phyloP scores from a whole-genome alignment of 352 stramenopile genomes.

The Pythium coloratum region DNA sequence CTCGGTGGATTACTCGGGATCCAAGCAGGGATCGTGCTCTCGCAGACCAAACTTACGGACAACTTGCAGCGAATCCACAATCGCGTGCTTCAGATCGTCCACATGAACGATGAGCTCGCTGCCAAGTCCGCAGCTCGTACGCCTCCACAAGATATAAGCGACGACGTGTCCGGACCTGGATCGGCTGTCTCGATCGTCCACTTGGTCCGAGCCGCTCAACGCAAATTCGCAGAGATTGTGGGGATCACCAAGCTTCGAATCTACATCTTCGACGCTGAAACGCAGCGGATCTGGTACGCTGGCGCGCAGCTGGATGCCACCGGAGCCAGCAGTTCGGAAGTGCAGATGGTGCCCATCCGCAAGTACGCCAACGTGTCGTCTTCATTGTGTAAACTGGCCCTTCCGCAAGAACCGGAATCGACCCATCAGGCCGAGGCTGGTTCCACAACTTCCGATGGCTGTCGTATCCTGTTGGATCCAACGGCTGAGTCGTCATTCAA shows the following conservation, averaged over 20 bases:
- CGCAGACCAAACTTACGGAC: constrained; percentile 47
- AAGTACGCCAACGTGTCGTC: constrained; percentile 64
- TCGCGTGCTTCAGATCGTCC: constrained; percentile 54
- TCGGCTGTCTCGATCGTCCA: constrained; percentile 38
- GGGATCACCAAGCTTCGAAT: constrained; percentile 66
- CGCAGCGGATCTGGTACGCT: constrained; percentile 57
- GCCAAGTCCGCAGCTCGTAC: constrained; percentile 21
- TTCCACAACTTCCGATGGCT: neutral
- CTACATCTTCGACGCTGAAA: constrained; percentile 56
- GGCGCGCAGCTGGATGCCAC: constrained; percentile 26
- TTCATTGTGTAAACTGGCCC: constrained; percentile 50
- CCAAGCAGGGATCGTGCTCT: constrained; percentile 57
- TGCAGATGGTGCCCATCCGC: constrained; percentile 35
- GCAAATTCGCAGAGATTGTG: constrained; percentile 56
- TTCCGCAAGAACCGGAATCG: constrained; percentile 15
- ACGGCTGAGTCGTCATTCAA: constrained; percentile 61
- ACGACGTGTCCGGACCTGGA: neutral
- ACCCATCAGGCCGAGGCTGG: neutral
- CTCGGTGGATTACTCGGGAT: constrained; percentile 54
- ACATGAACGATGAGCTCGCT: constrained; percentile 48
- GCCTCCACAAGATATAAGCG: neutral
- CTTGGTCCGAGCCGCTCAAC: constrained; percentile 54
- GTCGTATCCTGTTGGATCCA: constrained; percentile 42
- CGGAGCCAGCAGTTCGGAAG: constrained; percentile 22
- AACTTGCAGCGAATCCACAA: constrained; percentile 60